Evolutionary conservation across 768 basidiomycete species (phyloP).

Genomic region (Hygrophoropsis aurantiaca): DNA sequence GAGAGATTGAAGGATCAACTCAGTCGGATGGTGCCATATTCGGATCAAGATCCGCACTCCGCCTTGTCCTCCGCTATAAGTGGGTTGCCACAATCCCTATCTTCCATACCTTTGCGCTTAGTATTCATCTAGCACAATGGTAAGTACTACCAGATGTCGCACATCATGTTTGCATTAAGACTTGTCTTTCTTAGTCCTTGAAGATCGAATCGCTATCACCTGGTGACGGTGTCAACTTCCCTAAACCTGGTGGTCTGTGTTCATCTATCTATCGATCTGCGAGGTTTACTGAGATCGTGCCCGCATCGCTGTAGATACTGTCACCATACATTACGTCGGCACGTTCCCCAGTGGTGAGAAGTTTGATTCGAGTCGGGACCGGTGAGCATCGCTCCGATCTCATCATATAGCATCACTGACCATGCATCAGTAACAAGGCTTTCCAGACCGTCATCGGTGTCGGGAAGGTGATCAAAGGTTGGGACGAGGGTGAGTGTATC

Average conservation of each 20-base stretch:
- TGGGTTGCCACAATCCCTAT: conserved; percentile 26
- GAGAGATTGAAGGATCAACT: background rate
- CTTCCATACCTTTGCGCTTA: conserved; percentile 21
- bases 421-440: conserved; percentile 44
- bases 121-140: conserved; percentile 31
- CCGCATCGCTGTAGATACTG: conserved; percentile 50
- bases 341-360: conserved; percentile 58
- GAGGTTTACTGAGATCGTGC: conserved; percentile 15
- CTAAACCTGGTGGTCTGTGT: conserved; percentile 67
- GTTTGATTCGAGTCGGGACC: conserved; percentile 79
- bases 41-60: conserved; percentile 81
- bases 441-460: conserved; percentile 75
- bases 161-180: background rate
- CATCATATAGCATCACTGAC: conserved; percentile 2
- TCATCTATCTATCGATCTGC: conserved; percentile 8
- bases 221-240: conserved; percentile 67
- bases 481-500: conserved; percentile 77
- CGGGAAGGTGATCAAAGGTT: conserved; percentile 84
- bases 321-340: conserved; percentile 80
- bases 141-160: conserved; percentile 11
- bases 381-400: conserved; percentile 42
- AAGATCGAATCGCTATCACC: conserved; percentile 53
- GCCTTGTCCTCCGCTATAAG: conserved; percentile 48
- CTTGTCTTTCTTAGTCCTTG: conserved; percentile 25
- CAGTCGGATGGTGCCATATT: conserved; percentile 32